Evolutionary conservation across 2,329 filamentous ascomycete genomes (phyloP).

Genomic region (Phaeosphaeria sp.): DNA sequence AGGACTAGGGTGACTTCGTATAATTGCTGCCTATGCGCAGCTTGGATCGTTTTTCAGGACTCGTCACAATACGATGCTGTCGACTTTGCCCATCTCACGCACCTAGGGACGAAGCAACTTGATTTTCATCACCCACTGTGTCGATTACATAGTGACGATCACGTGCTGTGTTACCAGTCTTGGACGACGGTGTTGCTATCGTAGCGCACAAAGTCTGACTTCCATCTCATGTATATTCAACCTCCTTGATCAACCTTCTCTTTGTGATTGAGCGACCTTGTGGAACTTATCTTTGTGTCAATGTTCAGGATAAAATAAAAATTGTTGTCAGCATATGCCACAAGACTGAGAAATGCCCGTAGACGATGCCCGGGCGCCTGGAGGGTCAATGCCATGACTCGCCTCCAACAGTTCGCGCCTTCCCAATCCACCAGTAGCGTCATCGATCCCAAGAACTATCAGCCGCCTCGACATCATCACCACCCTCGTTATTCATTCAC

Average conservation of each 20-base stretch:
- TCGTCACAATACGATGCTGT: not conserved
- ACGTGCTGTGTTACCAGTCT: not conserved
- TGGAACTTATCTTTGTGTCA: too few species aligned
- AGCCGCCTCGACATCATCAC: conserved; percentile 15
- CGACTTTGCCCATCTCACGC: not conserved
- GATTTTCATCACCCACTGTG: not conserved
- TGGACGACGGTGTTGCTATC: not conserved
- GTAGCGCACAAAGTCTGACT: not conserved
- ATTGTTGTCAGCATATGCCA: too few species aligned
- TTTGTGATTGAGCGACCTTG: not conserved
- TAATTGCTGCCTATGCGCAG: not conserved
- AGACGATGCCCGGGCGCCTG: not conserved
- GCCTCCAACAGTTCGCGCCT: conserved; percentile 21
- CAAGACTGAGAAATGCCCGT: too few species aligned
- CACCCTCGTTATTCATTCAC: conserved; percentile 5
- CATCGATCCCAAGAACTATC: conserved; percentile 4
- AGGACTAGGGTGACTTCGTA: not conserved
- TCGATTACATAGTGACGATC: not conserved
- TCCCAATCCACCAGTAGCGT: conserved; percentile 29
- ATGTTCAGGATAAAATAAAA: too few species aligned
- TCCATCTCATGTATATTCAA: not conserved
- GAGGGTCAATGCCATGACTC: not conserved
- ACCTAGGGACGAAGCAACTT: not conserved
- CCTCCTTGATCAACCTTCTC: not conserved
- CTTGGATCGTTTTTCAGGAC: not conserved